Percentiles rank a stretch among this genome's conserved stretches.
phyloP scores from a whole-genome alignment of 1,284 basidiomycete genomes.

The Megacollybia platyphylla region DNA sequence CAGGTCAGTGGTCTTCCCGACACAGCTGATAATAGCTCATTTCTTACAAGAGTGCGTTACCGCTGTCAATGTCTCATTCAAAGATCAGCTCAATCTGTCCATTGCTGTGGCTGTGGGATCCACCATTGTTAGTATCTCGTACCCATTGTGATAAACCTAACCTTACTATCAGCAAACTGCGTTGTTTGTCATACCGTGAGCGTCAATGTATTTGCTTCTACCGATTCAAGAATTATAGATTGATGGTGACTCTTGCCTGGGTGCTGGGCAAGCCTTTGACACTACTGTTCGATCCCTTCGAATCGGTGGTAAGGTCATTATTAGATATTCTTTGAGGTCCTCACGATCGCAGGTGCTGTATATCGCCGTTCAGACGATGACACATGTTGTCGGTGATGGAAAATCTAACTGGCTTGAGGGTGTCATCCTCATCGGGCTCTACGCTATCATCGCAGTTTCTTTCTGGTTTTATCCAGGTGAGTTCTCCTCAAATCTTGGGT shows the following conservation, averaged over 20 bases:
- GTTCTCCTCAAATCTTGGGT: neutral
- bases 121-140: slow-evolving; percentile 55
- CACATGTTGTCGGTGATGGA: slow-evolving; percentile 72
- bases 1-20: slow-evolving; percentile 26
- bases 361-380: slow-evolving; percentile 58
- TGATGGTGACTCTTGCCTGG: slow-evolving; percentile 55
- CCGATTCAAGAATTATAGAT: slow-evolving; percentile 19
- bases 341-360: slow-evolving; percentile 19
- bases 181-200: slow-evolving; percentile 68
- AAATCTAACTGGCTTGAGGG: slow-evolving; percentile 80
- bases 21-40: neutral
- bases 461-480: slow-evolving; percentile 29
- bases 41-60: slow-evolving; percentile 44
- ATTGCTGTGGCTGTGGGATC: slow-evolving; percentile 84
- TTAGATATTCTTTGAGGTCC: slow-evolving; percentile 14
- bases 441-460: slow-evolving; percentile 23
- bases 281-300: slow-evolving; percentile 54
- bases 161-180: slow-evolving; percentile 60
- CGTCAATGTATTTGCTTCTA: slow-evolving; percentile 17
- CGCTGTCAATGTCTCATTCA: slow-evolving; percentile 75
- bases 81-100: slow-evolving; percentile 65
- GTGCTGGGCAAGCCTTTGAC: slow-evolving; percentile 53
- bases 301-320: slow-evolving; percentile 29
- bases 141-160: neutral
- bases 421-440: slow-evolving; percentile 38